Percentiles rank a stretch among this genome's conserved stretches.
phyloP scores from a whole-genome alignment of 768 basidiomycete species.

The Tephrocybe sp. region DNA sequence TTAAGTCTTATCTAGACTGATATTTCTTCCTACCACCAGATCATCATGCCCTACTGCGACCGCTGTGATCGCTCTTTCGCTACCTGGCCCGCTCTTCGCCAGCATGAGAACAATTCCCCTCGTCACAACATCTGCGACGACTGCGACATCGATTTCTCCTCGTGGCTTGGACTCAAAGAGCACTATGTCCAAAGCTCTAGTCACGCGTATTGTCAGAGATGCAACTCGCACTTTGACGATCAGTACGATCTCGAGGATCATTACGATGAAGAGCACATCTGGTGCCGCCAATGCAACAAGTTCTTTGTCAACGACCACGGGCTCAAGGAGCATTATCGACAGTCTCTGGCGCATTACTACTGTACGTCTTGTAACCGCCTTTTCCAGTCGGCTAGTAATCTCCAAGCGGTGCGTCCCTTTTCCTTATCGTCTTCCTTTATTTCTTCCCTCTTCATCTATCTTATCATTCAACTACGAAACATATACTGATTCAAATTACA shows the following conservation, averaged over 20 bases:
- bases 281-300: constrained; percentile 40
- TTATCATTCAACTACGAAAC: background rate
- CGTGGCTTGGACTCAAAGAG: constrained; percentile 1
- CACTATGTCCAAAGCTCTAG: background rate
- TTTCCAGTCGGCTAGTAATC: constrained; percentile 42
- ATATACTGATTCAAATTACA: no score
- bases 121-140: constrained; percentile 35
- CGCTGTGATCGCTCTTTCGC: constrained; percentile 1
- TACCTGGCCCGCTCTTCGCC: constrained; percentile 18
- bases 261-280: constrained; percentile 36
- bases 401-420: constrained; percentile 22
- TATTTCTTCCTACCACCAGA: background rate
- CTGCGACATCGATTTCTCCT: constrained; percentile 38
- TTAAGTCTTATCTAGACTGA: no score
- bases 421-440: background rate
- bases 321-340: constrained; percentile 49
- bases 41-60: constrained; percentile 6
- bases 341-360: constrained; percentile 40
- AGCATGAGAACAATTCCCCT: constrained; percentile 28
- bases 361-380: constrained; percentile 42
- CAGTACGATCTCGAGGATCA: constrained; percentile 38
- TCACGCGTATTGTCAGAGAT: constrained; percentile 21
- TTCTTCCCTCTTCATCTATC: background rate
- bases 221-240: constrained; percentile 42
- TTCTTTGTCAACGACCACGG: constrained; percentile 40